phyloP scores from a whole-genome alignment of 257 asterid species.

The Nicotiana obtusifolia region DNA sequence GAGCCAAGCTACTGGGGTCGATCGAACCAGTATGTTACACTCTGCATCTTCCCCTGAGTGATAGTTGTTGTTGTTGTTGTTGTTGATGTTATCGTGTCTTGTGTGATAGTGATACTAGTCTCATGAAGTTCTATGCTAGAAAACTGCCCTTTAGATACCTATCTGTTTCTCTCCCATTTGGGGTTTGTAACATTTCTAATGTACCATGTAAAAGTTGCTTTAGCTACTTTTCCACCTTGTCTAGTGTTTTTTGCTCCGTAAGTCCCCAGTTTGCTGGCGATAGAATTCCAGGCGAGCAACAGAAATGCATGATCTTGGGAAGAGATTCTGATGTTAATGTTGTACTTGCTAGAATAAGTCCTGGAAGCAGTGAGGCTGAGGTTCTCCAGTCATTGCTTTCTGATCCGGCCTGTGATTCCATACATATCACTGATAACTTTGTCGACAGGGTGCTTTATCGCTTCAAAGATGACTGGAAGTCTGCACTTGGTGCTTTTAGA shows the following conservation, averaged over 20 bases:
- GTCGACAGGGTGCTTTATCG: conserved; percentile 51
- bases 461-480: conserved; percentile 85
- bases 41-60: no score
- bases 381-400: conserved; percentile 42
- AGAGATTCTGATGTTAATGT: conserved; percentile 35
- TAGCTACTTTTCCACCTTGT: conserved; percentile 23
- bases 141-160: conserved; percentile 16
- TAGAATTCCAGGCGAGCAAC: conserved; percentile 20
- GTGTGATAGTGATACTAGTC: background rate
- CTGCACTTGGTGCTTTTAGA: conserved; percentile 69
- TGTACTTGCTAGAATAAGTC: conserved; percentile 35
- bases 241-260: conserved; percentile 7
- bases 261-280: conserved; percentile 8
- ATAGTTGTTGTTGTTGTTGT: no score
- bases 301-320: conserved; percentile 15
- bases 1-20: no score
- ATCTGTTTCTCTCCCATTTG: background rate
- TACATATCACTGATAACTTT: conserved; percentile 38
- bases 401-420: conserved; percentile 34
- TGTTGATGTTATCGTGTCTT: background rate
- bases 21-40: no score
- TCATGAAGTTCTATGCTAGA: conserved; percentile 36
- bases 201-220: conserved; percentile 11
- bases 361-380: conserved; percentile 40
- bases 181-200: background rate